Percentiles rank a stretch among this genome's conserved stretches.
These are phyloP conservation scores for Fusarium stilboides DNA, from an alignment of 2,329 filamentous ascomycete species.

Conservation along the genomic window DNA sequence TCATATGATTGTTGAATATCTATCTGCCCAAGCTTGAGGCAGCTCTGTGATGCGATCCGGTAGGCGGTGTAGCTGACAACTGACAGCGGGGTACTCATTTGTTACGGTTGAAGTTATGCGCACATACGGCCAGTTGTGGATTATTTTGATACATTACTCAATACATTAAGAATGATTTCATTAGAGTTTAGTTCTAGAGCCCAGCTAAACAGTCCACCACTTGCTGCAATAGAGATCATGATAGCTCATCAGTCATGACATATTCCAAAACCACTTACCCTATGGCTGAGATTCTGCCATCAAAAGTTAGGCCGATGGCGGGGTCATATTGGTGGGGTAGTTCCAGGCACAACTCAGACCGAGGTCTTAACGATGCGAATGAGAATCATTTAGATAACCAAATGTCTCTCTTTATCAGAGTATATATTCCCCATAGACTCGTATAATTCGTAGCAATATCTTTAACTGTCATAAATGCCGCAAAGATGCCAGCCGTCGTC, in stretches of 20 bases:
- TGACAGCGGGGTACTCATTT: conserved; percentile 5
- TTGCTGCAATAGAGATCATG: conserved; percentile 6
- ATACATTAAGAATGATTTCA: background rate
- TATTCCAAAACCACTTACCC: conserved; percentile 7
- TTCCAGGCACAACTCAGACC: background rate
- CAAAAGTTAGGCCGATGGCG: conserved; percentile 37
- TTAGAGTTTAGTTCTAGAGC: too few species aligned
- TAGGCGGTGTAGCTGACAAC: conserved; percentile 25
- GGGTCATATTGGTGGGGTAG: conserved; percentile 47
- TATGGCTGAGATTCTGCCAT: conserved; percentile 49
- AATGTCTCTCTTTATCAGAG: background rate
- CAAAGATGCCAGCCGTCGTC: conserved; percentile 35
- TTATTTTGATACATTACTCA: background rate
- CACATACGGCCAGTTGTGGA: background rate
- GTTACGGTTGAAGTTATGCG: background rate
- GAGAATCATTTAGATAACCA: conserved; percentile 2
- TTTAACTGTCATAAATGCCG: conserved; percentile 13
- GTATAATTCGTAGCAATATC: conserved; percentile 16
- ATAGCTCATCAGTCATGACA: conserved; percentile 25
- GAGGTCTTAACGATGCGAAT: background rate
- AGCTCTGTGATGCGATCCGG: background rate
- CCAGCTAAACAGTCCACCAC: background rate
- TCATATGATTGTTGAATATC: background rate
- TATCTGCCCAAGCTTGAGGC: background rate
- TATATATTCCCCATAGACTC: background rate